Percentiles rank a stretch among this genome's conserved stretches.
Evolutionary conservation across 1,139 yeast genomes (phyloP).

Genomic region (Saccharomyces hybrid): DNA sequence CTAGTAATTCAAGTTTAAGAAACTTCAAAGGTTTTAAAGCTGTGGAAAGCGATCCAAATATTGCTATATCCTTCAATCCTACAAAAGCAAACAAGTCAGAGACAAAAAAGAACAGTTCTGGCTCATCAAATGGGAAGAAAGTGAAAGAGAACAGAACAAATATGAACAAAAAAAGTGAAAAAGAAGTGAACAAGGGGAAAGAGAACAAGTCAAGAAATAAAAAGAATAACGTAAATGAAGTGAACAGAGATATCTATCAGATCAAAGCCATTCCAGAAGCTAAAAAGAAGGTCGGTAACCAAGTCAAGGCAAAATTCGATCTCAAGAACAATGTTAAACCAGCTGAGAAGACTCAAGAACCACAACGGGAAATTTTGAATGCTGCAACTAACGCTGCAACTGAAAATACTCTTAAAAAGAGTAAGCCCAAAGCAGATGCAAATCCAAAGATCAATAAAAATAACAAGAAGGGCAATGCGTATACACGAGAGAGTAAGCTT

Average conservation of each 20-base stretch:
- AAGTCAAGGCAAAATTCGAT: not conserved
- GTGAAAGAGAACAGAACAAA: not conserved
- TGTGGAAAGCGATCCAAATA: not conserved
- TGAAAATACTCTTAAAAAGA: not conserved
- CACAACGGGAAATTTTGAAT: not conserved
- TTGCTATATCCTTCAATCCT: not conserved
- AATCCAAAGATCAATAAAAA: not conserved
- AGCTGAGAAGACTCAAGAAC: not conserved
- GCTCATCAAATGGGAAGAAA: not conserved
- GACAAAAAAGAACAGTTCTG: not conserved
- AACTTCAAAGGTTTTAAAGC: constrained; percentile 31
- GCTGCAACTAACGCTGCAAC: not conserved
- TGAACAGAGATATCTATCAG: too few species aligned
- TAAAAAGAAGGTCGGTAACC: not conserved
- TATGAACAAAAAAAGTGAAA: not conserved
- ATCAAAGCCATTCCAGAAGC: not conserved
- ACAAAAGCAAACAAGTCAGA: not conserved
- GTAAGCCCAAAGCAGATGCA: not conserved
- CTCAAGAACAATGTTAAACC: not conserved
- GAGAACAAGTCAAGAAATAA: not conserved
- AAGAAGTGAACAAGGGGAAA: not conserved
- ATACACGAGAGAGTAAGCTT: not conserved
- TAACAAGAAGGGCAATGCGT: not conserved
- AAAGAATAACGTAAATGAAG: not conserved
- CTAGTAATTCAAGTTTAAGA: constrained; percentile 23